Evolutionary conservation across 306 rosid genomes (phyloP).

Genomic region (Ormosia emarginata): DNA sequence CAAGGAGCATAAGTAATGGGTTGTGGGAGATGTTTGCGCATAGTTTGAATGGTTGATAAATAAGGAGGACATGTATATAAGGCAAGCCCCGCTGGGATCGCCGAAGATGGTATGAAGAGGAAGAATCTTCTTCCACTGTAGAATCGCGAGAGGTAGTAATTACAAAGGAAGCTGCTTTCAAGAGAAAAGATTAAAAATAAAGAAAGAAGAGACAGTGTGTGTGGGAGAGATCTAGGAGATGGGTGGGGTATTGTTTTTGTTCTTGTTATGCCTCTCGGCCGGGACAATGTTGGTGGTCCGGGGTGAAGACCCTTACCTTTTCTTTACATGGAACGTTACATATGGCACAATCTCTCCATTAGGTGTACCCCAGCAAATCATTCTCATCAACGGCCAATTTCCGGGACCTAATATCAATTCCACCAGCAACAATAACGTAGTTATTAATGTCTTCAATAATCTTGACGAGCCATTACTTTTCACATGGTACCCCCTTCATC

Average conservation of each 20-base stretch:
- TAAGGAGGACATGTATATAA: constrained; percentile 5
- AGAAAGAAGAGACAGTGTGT: not conserved
- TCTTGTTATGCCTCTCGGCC: constrained; percentile 30
- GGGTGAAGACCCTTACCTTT: too few species aligned
- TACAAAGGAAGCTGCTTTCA: not conserved
- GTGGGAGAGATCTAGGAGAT: not conserved
- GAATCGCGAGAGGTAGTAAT: too few species aligned
- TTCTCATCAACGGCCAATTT: too few species aligned
- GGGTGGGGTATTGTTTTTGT: not conserved
- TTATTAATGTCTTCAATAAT: too few species aligned
- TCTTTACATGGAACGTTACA: constrained; percentile 41
- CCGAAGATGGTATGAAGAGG: constrained; percentile 12
- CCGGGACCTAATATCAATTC: too few species aligned
- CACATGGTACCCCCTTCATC: too few species aligned
- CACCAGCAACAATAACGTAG: too few species aligned
- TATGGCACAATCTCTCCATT: not conserved
- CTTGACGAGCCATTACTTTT: too few species aligned
- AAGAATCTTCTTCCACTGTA: constrained; percentile 13
- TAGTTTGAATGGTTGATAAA: constrained; percentile 12
- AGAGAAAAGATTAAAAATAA: not conserved
- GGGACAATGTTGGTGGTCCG: too few species aligned
- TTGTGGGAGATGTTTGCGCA: not conserved
- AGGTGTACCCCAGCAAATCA: too few species aligned
- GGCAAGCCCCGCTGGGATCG: not conserved
- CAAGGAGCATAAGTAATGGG: constrained; percentile 15